Evolutionary conservation across 495 filamentous ascomycete genomes (phyloP).

Genomic region (Lindgomyces ingoldianus): DNA sequence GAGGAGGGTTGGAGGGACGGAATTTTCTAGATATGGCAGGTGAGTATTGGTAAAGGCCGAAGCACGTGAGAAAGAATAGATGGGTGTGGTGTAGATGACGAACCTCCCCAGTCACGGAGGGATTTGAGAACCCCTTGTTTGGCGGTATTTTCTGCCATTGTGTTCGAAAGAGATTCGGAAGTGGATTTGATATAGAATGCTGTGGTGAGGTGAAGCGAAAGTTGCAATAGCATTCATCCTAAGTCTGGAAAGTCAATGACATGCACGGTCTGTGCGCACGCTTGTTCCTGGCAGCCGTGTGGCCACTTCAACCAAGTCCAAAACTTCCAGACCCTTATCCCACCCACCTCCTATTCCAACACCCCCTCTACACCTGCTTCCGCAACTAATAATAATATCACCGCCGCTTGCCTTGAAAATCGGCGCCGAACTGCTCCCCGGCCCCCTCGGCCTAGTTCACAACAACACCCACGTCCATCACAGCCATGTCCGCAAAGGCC

Average conservation of each 20-base stretch:
- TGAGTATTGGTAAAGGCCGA: too few relatives aligned
- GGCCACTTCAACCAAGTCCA: neutral
- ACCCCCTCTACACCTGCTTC: too few relatives aligned
- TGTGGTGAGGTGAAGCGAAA: neutral
- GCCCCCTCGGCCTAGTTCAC: neutral
- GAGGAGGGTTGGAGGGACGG: conserved; percentile 74
- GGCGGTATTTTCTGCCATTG: conserved; percentile 43
- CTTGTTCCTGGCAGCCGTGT: neutral
- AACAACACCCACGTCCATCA: neutral
- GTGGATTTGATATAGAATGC: neutral
- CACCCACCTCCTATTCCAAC: too few relatives aligned
- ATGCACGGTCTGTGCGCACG: neutral
- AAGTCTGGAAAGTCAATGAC: too few relatives aligned
- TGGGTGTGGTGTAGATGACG: conserved; percentile 38
- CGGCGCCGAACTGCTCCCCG: neutral
- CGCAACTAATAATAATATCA: too few relatives aligned
- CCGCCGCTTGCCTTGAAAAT: too few relatives aligned
- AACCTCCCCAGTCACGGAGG: conserved; percentile 73
- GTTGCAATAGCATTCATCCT: too few relatives aligned
- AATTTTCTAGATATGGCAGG: too few relatives aligned
- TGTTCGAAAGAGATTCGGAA: conserved; percentile 1
- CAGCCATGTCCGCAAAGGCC: conserved; percentile 73
- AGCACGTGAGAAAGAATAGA: conserved; percentile 37
- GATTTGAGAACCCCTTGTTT: conserved; percentile 48
- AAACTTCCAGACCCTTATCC: too few relatives aligned